These are phyloP conservation scores for Penicillium sp. DNA, from an alignment of 2,329 filamentous ascomycete species.

Conservation along the genomic window DNA sequence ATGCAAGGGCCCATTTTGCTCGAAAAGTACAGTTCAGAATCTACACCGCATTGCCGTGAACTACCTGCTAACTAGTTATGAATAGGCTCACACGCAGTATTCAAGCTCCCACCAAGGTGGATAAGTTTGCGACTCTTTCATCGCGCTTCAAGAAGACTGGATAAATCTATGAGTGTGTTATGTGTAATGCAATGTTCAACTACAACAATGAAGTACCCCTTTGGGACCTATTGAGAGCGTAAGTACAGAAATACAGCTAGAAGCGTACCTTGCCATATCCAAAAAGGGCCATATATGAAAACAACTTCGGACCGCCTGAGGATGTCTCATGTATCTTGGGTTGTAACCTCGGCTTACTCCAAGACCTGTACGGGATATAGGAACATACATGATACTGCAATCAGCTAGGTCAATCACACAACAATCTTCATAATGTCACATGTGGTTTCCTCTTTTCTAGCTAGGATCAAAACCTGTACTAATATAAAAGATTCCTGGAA, in stretches of 20 bases:
- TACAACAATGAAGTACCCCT: constrained; percentile 1
- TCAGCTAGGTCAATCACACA: neutral
- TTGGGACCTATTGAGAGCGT: neutral
- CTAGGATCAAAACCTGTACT: neutral
- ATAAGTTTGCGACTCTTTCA: constrained; percentile 70
- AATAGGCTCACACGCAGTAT: constrained; percentile 63
- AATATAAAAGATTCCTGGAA: neutral
- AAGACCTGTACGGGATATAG: neutral
- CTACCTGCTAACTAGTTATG: constrained; percentile 17
- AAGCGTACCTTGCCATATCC: neutral
- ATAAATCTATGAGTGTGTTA: constrained; percentile 28
- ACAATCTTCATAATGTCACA: neutral
- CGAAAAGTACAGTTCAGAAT: constrained; percentile 69
- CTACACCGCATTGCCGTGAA: neutral
- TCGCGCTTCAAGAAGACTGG: constrained; percentile 65
- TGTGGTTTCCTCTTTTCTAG: neutral
- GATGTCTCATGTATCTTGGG: neutral
- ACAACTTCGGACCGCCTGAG: neutral
- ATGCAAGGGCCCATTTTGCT: constrained; percentile 82
- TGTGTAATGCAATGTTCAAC: neutral
- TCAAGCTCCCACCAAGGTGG: constrained; percentile 57
- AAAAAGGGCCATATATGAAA: neutral
- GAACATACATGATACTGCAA: neutral
- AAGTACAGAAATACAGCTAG: neutral
- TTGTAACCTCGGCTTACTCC: neutral